phyloP scores from a whole-genome alignment of 805 yeast genomes.

The Myxozyma monticola region DNA sequence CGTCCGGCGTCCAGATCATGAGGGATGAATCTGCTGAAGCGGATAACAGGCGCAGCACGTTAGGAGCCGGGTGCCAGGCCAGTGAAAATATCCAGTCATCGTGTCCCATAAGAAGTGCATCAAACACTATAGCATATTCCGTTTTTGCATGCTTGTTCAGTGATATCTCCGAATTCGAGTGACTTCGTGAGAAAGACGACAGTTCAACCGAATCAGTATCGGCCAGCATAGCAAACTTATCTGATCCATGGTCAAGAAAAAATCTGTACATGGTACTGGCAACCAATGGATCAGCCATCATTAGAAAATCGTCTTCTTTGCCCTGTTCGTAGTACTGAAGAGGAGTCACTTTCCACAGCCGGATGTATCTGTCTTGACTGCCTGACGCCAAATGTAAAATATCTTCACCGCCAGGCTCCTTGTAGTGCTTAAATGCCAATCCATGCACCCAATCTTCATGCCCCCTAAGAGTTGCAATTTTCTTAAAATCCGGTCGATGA shows the following conservation, averaged over 20 bases:
- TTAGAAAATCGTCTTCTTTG: constrained; percentile 2
- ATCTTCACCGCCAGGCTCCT: constrained; percentile 43
- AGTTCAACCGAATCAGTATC: not conserved
- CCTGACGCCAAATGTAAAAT: constrained; percentile 79
- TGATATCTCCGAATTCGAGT: constrained; percentile 19
- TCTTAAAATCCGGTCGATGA: not conserved
- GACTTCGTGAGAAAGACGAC: not conserved
- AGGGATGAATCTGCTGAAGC: constrained; percentile 91
- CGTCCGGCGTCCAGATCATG: constrained; percentile 92
- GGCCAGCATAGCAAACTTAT: no score
- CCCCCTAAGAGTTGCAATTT: constrained; percentile 63
- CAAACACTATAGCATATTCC: constrained; percentile 63
- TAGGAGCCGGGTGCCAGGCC: constrained; percentile 67
- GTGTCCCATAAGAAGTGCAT: constrained; percentile 94
- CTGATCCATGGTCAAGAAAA: not conserved
- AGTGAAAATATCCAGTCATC: constrained; percentile 95
- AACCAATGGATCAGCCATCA: constrained; percentile 19
- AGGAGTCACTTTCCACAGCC: constrained; percentile 63
- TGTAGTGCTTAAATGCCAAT: constrained; percentile 53
- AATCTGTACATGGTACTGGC: constrained; percentile 22
- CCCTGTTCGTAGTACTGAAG: constrained; percentile 8
- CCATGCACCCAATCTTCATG: constrained; percentile 97
- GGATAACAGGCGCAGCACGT: constrained; percentile 62
- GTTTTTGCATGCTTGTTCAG: constrained; percentile 37
- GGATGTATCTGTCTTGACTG: constrained; percentile 86